Base-by-base conservation (phyloP, 495 filamentous ascomycete species). In the Neurospora sp. region DNA sequence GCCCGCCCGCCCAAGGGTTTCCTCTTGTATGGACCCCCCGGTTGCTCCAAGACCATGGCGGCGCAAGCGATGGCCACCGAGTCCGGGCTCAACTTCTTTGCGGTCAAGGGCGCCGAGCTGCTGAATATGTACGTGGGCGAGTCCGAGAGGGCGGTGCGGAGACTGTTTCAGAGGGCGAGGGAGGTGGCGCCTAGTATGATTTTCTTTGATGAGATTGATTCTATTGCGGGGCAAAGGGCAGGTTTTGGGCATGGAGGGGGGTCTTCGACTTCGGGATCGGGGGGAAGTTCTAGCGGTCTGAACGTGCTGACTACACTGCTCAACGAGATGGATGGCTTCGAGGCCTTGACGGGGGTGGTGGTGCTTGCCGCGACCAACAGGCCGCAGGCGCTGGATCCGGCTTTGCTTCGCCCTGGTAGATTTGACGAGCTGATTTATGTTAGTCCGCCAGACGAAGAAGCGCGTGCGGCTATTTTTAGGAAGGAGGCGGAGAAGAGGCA, bases 121-220 rank as follows among this genome's bases (percentile, higher is more conserved):
- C 88, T 97, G 72, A 97, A 91, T 83, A 98, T 96, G 94, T 99
- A 98, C 82, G 94, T 99, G 31, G 96, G 96, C 72, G 96, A 99
- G 82, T 95, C 94, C 7, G 96, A 99, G 83, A 90, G 95, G 10
- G 90, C 92, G 37, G 86, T 99, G 60, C 88, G 96, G 70, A 93
- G 96, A 69, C 88, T 98, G 10, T 99, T 99, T 82, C 87, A 91
- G 70, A 93, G 94, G 75, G 96, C 96, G 3, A 87, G 93, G 60
- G 91, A 92, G 46, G 96, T 95, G 35, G 90, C 90, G 71, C 96
- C 96, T 5, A 93, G 92, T 80, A 95, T 99, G 79, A 94, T 99
- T 74, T 99, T 99, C 85, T 98, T 99, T 78, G 96, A 99, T 81
- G 96, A 99, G 81, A 96, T 99, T 77, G 96, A 99, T 83, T 90